These are phyloP conservation scores for Rhizopus sp. DNA, from an alignment of 371 early-diverging fungal genomes.

Conservation along the genomic window DNA sequence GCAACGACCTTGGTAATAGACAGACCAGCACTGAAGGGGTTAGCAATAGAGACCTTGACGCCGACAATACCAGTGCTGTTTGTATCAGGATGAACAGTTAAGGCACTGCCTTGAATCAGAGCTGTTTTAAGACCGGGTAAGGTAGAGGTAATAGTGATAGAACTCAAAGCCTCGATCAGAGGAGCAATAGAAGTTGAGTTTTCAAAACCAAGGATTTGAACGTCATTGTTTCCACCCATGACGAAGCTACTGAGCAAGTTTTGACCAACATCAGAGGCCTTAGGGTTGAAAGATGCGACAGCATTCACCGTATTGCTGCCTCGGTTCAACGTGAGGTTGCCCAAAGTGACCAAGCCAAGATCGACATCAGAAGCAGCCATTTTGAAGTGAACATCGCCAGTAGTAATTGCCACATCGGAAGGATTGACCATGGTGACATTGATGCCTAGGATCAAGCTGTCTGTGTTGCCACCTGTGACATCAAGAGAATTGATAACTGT, in stretches of 20 bases:
- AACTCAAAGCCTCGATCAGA: slow-evolving; percentile 45
- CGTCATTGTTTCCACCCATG: slow-evolving; percentile 53
- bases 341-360: slow-evolving; percentile 55
- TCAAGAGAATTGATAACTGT: slow-evolving; percentile 59
- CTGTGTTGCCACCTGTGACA: slow-evolving; percentile 57
- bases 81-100: slow-evolving; percentile 50
- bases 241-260: slow-evolving; percentile 56
- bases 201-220: slow-evolving; percentile 48
- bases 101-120: slow-evolving; percentile 48
- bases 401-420: slow-evolving; percentile 56
- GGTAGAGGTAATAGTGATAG: slow-evolving; percentile 44
- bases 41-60: slow-evolving; percentile 55
- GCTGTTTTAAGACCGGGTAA: slow-evolving; percentile 57
- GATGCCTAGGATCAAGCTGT: slow-evolving; percentile 53
- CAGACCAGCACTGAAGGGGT: slow-evolving; percentile 59
- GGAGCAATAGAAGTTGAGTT: slow-evolving; percentile 52
- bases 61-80: slow-evolving; percentile 46
- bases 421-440: slow-evolving; percentile 63
- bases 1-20: slow-evolving; percentile 52
- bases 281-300: slow-evolving; percentile 52
- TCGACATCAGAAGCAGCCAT: slow-evolving; percentile 41
- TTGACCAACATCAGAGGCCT: slow-evolving; percentile 47
- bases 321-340: slow-evolving; percentile 47
- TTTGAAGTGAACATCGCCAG: slow-evolving; percentile 54
- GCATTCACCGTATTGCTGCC: slow-evolving; percentile 52